Conservation (phyloP, 768 basidiomycete species). For the Pisolithus orientalis region DNA sequence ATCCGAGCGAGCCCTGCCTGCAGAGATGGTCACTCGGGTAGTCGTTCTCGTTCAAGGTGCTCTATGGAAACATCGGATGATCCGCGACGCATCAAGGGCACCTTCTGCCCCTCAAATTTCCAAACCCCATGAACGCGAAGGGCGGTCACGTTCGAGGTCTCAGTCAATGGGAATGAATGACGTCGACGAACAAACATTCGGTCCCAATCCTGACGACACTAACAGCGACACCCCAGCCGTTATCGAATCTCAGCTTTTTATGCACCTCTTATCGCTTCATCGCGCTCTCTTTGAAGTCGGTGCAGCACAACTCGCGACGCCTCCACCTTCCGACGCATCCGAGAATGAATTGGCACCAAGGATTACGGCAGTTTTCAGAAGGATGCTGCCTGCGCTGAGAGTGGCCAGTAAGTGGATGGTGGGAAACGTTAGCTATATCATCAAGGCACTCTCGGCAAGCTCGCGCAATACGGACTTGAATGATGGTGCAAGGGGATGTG, state of each 20-base stretch:
- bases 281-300: slow-evolving; percentile 62
- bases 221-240: not conserved
- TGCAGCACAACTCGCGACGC: slow-evolving; percentile 45
- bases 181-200: not conserved
- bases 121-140: not conserved
- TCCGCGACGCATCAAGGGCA: slow-evolving; percentile 35
- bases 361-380: slow-evolving; percentile 81
- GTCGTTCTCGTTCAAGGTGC: slow-evolving; percentile 73
- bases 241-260: slow-evolving; percentile 60
- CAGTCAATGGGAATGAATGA: not conserved
- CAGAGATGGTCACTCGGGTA: slow-evolving; percentile 70
- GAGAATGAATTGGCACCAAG: slow-evolving; percentile 65
- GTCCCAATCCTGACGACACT: not conserved
- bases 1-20: slow-evolving; percentile 61
- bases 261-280: slow-evolving; percentile 63
- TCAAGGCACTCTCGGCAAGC: slow-evolving; percentile 37
- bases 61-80: slow-evolving; percentile 79
- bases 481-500: slow-evolving; percentile 12
- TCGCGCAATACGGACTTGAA: slow-evolving; percentile 14
- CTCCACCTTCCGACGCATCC: slow-evolving; percentile 46
- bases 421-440: slow-evolving; percentile 65
- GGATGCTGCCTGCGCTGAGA: slow-evolving; percentile 81
- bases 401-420: slow-evolving; percentile 87
- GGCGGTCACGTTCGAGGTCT: slow-evolving; percentile 10
- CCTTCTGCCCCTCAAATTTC: not conserved